Evolutionary conservation across 768 basidiomycete genomes (phyloP).

Genomic region (Rhizopogon vinicolor): DNA sequence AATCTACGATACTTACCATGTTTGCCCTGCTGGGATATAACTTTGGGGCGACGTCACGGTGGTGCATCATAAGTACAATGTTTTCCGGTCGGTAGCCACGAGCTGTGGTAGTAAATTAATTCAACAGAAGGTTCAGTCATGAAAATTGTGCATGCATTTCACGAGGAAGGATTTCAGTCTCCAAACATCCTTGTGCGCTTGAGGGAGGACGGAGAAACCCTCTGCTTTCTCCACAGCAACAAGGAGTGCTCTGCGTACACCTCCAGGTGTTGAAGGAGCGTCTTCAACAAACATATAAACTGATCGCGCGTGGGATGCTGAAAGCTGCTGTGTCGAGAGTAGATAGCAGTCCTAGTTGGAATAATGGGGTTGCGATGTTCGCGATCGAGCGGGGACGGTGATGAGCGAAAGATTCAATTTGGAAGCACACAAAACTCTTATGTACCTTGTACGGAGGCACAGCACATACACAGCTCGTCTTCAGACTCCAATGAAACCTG

Average conservation of each 20-base stretch:
- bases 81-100: neutral
- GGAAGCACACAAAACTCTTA: too few species aligned
- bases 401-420: too few species aligned
- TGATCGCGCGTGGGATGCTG: neutral
- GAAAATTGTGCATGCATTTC: neutral
- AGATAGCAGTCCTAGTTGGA: neutral
- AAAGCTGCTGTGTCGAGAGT: neutral
- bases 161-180: conserved; percentile 1
- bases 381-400: too few species aligned
- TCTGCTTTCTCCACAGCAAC: neutral
- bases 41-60: neutral
- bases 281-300: neutral
- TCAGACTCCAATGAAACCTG: too few species aligned
- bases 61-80: conserved; percentile 6
- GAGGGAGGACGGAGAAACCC: neutral
- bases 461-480: neutral
- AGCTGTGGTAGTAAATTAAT: neutral
- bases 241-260: neutral
- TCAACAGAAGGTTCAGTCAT: too few species aligned
- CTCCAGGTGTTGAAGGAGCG: neutral
- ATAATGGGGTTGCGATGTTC: too few species aligned
- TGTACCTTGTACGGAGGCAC: neutral
- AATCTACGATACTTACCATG: neutral
- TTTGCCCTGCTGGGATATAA: neutral
- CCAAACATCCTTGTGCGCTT: conserved; percentile 1